These are phyloP conservation scores for Hypoxylon sp. DNA, from an alignment of 2,329 filamentous ascomycete species.

Conservation along the genomic window DNA sequence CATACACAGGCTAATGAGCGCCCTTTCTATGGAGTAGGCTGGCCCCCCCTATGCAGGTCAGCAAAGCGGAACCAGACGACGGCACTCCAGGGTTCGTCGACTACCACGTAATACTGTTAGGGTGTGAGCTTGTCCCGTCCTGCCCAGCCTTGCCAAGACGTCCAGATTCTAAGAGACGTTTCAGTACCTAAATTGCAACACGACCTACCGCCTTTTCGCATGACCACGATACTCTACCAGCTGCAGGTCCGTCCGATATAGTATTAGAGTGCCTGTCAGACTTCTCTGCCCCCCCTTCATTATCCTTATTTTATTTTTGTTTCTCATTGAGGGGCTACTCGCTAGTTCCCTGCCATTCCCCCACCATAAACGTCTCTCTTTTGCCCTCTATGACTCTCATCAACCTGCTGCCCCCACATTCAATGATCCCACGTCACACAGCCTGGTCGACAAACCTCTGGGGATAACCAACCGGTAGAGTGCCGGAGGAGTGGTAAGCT, in stretches of 20 bases:
- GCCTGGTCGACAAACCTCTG: slow-evolving; percentile 32
- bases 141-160: slow-evolving; percentile 41
- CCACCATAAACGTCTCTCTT: slow-evolving; percentile 33
- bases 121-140: slow-evolving; percentile 41
- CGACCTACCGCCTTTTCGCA: slow-evolving; percentile 42
- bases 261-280: slow-evolving; percentile 36
- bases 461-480: slow-evolving; percentile 39
- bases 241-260: slow-evolving; percentile 35
- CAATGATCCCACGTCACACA: slow-evolving; percentile 44
- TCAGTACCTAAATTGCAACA: slow-evolving; percentile 43
- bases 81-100: slow-evolving; percentile 32
- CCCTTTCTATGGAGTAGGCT: slow-evolving; percentile 18
- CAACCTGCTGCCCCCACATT: slow-evolving; percentile 39
- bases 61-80: slow-evolving; percentile 40
- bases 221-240: slow-evolving; percentile 26
- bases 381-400: slow-evolving; percentile 27
- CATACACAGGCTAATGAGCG: slow-evolving; percentile 35
- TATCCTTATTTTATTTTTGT: slow-evolving; percentile 38
- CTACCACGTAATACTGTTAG: slow-evolving; percentile 36
- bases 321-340: slow-evolving; percentile 32
- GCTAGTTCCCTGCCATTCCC: slow-evolving; percentile 30
- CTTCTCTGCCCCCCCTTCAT: slow-evolving; percentile 24
- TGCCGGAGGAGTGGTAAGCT: slow-evolving; percentile 37
- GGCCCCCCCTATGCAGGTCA: slow-evolving; percentile 36
- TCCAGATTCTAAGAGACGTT: slow-evolving; percentile 45